Evolutionary conservation across 2,329 filamentous ascomycete species (phyloP).

Genomic region (Emericellopsis cladophorae): DNA sequence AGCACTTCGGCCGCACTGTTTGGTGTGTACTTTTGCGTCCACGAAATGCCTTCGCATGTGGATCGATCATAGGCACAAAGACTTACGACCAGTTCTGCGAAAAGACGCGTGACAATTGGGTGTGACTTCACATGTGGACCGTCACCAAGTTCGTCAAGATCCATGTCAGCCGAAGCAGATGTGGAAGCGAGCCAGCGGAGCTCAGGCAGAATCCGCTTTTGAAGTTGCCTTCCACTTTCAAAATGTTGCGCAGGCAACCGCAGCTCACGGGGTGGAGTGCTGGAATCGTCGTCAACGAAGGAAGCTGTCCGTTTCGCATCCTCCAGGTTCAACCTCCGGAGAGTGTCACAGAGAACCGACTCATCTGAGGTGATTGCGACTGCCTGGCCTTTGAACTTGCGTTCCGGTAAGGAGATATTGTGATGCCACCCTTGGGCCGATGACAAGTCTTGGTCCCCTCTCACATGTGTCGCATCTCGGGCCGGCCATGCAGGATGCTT

Average conservation of each 20-base stretch:
- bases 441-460: constrained; percentile 22
- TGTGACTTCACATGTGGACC: constrained; percentile 26
- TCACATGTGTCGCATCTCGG: constrained; percentile 49
- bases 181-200: constrained; percentile 13
- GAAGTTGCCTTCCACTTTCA: constrained; percentile 43
- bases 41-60: constrained; percentile 58
- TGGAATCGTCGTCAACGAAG: constrained; percentile 23
- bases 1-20: constrained; percentile 56
- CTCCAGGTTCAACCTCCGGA: constrained; percentile 13
- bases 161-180: not conserved
- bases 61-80: constrained; percentile 73
- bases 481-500: constrained; percentile 61
- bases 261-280: constrained; percentile 32
- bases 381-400: constrained; percentile 37
- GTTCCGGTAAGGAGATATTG: not conserved
- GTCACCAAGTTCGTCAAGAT: constrained; percentile 16
- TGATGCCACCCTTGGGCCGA: not conserved
- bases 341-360: constrained; percentile 21
- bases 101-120: constrained; percentile 46
- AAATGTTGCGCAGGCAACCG: constrained; percentile 43
- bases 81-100: constrained; percentile 41
- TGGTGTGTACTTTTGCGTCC: constrained; percentile 81
- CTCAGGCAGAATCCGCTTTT: constrained; percentile 31
- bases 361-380: constrained; percentile 26
- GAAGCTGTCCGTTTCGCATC: constrained; percentile 14